These are phyloP conservation scores for Pulveroboletus sp. DNA, from an alignment of 768 basidiomycete species.

Conservation along the genomic window DNA sequence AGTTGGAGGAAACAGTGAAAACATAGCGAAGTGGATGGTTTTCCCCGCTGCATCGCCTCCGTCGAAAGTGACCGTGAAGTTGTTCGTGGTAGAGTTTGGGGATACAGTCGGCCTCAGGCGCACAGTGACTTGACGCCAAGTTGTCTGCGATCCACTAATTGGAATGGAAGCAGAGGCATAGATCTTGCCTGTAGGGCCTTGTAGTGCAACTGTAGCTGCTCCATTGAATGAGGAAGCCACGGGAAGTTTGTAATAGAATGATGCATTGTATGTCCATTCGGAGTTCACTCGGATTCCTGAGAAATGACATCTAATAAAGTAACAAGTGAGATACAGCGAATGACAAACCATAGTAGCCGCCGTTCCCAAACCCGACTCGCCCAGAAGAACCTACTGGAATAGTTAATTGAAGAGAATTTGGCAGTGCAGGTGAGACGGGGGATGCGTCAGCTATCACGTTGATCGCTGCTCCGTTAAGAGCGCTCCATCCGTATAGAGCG, in stretches of 20 bases:
- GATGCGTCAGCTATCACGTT: slow-evolving; percentile 47
- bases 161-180: slow-evolving; percentile 40
- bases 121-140: slow-evolving; percentile 47
- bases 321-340: not conserved
- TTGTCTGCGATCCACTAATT: slow-evolving; percentile 40
- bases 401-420: slow-evolving; percentile 54
- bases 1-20: slow-evolving; percentile 65
- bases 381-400: slow-evolving; percentile 40
- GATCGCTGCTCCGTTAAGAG: not conserved
- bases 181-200: slow-evolving; percentile 38
- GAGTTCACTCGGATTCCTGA: slow-evolving; percentile 54
- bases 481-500: too few relatives aligned
- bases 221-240: slow-evolving; percentile 37
- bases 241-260: slow-evolving; percentile 57
- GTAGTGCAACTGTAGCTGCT: slow-evolving; percentile 42
- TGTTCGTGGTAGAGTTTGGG: slow-evolving; percentile 42
- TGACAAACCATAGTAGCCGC: slow-evolving; percentile 50
- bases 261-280: slow-evolving; percentile 53
- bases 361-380: slow-evolving; percentile 51
- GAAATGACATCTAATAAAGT: too few relatives aligned
- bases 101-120: slow-evolving; percentile 40
- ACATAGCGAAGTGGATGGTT: slow-evolving; percentile 54
- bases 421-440: slow-evolving; percentile 55
- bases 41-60: slow-evolving; percentile 38
- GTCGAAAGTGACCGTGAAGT: slow-evolving; percentile 51